Evolutionary conservation across 768 basidiomycete species (phyloP).

Genomic region (Tulasnella sp.): DNA sequence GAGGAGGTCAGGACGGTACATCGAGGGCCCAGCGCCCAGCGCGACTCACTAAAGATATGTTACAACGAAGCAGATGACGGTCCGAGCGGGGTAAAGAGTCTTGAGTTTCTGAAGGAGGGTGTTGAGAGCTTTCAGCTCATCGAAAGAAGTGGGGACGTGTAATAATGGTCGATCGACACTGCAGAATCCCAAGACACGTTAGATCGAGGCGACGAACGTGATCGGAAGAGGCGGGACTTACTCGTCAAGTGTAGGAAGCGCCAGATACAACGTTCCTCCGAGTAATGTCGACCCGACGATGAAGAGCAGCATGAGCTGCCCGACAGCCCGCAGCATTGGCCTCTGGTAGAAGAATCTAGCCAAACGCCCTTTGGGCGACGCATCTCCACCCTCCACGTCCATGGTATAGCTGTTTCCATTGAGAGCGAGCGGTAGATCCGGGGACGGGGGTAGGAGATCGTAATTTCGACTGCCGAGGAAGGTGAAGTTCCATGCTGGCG

Average conservation of each 20-base stretch:
- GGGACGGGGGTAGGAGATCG: background rate
- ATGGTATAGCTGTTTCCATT: background rate
- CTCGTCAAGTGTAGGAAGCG: slow-evolving; percentile 72
- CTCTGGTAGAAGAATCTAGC: background rate
- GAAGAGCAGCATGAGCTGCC: slow-evolving; percentile 80
- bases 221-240: slow-evolving; percentile 35
- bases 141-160: slow-evolving; percentile 81
- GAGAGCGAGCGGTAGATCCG: background rate
- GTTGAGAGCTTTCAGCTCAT: slow-evolving; percentile 82
- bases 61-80: slow-evolving; percentile 77
- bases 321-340: slow-evolving; percentile 62
- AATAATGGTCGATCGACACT: slow-evolving; percentile 69
- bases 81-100: slow-evolving; percentile 75
- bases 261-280: slow-evolving; percentile 68
- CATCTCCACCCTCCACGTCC: background rate
- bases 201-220: background rate
- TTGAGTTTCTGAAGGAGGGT: slow-evolving; percentile 83
- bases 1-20: background rate
- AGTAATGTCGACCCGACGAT: slow-evolving; percentile 58
- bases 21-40: background rate
- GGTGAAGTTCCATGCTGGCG: background rate
- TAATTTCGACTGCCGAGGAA: slow-evolving; percentile 4
- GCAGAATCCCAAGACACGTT: slow-evolving; percentile 1
- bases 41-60: slow-evolving; percentile 85
- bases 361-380: background rate